Evolutionary conservation across 805 yeast genomes (phyloP).

Genomic region (Barnettozyma pratensis): DNA sequence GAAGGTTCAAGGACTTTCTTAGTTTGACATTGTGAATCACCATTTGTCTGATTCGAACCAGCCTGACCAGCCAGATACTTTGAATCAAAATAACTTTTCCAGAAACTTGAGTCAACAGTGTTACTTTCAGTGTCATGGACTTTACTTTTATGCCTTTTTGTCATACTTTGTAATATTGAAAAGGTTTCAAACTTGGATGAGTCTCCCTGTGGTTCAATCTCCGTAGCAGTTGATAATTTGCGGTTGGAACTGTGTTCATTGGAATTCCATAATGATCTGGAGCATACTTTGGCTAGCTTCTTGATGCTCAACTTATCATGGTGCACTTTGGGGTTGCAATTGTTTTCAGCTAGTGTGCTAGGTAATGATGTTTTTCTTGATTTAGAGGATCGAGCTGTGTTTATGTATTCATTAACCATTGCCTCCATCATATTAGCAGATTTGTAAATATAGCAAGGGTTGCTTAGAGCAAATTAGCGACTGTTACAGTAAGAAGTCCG

Average conservation of each 20-base stretch:
- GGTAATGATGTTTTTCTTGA: constrained; percentile 17
- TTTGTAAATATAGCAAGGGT: background rate
- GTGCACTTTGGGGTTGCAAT: background rate
- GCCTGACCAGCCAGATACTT: background rate
- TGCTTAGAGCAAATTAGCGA: constrained; percentile 9
- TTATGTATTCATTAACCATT: constrained; percentile 1
- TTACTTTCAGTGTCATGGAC: background rate
- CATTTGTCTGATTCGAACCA: background rate
- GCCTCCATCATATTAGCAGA: background rate
- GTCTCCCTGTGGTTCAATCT: constrained; percentile 1
- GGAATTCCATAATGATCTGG: constrained; percentile 11
- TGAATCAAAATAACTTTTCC: constrained; percentile 1
- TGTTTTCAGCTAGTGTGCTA: constrained; percentile 9
- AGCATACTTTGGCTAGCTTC: constrained; percentile 15
- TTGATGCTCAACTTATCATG: constrained; percentile 14
- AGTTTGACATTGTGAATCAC: background rate
- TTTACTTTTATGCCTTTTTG: constrained; percentile 1
- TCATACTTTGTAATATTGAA: constrained; percentile 8
- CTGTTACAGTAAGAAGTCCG: too few species aligned
- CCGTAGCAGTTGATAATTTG: background rate
- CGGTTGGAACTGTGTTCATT: background rate
- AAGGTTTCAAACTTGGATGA: constrained; percentile 12
- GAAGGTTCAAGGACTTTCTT: background rate
- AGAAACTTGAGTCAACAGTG: background rate
- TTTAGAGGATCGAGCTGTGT: constrained; percentile 12